Base-by-base conservation (phyloP, 2,329 filamentous ascomycete genomes). In the Aspergillus bombycis region DNA sequence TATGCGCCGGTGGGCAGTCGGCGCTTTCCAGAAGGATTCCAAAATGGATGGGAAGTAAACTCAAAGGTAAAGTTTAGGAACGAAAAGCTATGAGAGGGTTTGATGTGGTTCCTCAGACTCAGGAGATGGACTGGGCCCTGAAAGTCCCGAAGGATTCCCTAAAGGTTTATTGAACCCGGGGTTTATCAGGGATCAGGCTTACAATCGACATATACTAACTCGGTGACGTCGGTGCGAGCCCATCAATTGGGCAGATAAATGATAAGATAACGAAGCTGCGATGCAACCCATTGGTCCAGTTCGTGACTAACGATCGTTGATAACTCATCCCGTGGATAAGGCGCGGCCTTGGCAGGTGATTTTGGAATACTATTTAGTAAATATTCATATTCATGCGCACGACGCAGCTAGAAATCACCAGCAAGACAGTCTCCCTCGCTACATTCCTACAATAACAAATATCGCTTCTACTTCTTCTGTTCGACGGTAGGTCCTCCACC, bases 401-500 rank as follows among this genome's bases (percentile, higher is more conserved):
- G 53, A 38, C 23, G 16, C 56, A 41, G n/a, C 16, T 8, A 54
- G 19, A 54, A 6, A 19, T 12, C 48, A 34, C 23, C 28, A 32
- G 34, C 43, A 41, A 21, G 30, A 28, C 57, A 56, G n/a, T 61
- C 58, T 61, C 34, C 23, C 52, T 30, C 45, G 28, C 32, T 46
- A 36, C 26, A 56, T 21, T 19, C 34, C 45, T 58, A 58, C 55
- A 23, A 41, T 23, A 16, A 16, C 14, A 55, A 52, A 34, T 41
- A 23, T 60, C 59, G 62, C 52, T 66, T 65, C 62, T 74, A 71
- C 70, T 78, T 81, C 77, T 88, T 82, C 60, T 55, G 52, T 21
- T 83, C 78, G 2, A 86, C 79, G 11, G 84, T 82, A 30, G 84
- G 80, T 10, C 83, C 80, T 50, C 91, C 91, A 64, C 92, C 92